Evolutionary conservation across 768 basidiomycete genomes (phyloP).

Genomic region (Auriscalpium vulgare): DNA sequence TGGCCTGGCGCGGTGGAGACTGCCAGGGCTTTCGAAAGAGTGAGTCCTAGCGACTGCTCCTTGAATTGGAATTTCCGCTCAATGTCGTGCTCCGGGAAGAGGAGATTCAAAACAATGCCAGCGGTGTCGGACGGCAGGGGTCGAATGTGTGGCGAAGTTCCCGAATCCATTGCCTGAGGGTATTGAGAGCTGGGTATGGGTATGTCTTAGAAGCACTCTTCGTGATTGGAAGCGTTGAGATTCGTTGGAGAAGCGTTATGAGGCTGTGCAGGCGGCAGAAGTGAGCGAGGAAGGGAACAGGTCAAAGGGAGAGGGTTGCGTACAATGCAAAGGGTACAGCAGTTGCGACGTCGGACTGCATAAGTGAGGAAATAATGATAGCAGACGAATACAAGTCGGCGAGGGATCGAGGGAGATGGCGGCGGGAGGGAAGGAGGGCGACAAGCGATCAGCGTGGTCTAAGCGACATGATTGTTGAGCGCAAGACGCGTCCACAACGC

Average conservation of each 20-base stretch:
- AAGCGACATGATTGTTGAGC: too few relatives aligned
- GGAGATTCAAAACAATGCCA: conserved; percentile 54
- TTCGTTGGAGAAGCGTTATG: not conserved
- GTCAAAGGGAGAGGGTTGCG: too few relatives aligned
- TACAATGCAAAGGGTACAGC: too few relatives aligned
- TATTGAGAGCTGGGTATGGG: not conserved
- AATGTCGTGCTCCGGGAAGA: conserved; percentile 82
- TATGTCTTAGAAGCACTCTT: not conserved
- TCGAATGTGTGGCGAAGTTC: not conserved
- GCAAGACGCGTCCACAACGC: too few relatives aligned
- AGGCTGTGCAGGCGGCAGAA: not conserved
- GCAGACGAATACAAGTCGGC: too few relatives aligned
- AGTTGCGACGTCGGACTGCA: too few relatives aligned
- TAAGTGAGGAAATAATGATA: too few relatives aligned
- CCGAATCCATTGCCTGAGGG: not conserved
- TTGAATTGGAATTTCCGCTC: conserved; percentile 66
- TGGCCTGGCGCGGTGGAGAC: conserved; percentile 19
- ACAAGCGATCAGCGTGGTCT: too few relatives aligned
- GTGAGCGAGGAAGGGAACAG: too few relatives aligned
- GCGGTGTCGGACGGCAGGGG: conserved; percentile 34
- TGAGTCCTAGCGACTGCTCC: conserved; percentile 48
- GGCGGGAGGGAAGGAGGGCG: too few relatives aligned
- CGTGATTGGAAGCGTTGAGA: not conserved
- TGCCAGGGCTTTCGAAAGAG: conserved; percentile 39
- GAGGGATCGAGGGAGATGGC: too few relatives aligned